Base-by-base conservation (phyloP, 371 early-diverging fungal species). In the Saksenaea vasiformis region DNA sequence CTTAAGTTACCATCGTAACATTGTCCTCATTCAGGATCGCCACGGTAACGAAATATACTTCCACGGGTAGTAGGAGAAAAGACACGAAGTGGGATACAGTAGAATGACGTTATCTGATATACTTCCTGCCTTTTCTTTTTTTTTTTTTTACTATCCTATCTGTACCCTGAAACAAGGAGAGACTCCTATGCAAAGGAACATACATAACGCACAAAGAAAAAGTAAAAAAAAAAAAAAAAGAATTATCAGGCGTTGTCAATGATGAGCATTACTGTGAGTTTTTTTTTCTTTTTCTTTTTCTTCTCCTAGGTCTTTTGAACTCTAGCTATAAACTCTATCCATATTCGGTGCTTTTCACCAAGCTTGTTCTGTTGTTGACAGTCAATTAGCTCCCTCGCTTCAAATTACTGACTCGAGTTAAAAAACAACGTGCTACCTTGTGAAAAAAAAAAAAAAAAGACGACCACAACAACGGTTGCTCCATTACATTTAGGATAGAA, bases 191-290 rank as follows among this genome's bases (percentile, higher is more conserved):
- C 31, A 31, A 31, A n/a, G n/a, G n/a, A n/a, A n/a, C n/a, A n/a
- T n/a, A n/a, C n/a, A n/a, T n/a, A n/a, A n/a, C n/a, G n/a, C n/a
- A n/a, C n/a, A n/a, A n/a, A n/a, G n/a, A n/a, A n/a, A n/a, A n/a
- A n/a, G n/a, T n/a, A n/a, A n/a, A n/a, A n/a, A 31, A 31, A 31
- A 31, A 31, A 31, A 8, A 47, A n/a, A 47, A 26, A 22, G 22
- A 22, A 47, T 47, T 22, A 47, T 47, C n/a, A n/a, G n/a, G 24
- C 51, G 51, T 47, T 47, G 51, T 47, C 51, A 47, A 26, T 47
- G 27, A 8, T 47, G 51, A 10, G 10, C 22, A 2, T 47, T 22
- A 10, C 22, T 47, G n/a, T 47, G 7, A 22, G n/a, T 22, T 19
- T 22, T 47, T 44, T 44, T 11, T 44, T 44, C 19, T 37, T 37